Conservation (phyloP, 164 flowering plant species). For the Warburgia ugandensis region DNA sequence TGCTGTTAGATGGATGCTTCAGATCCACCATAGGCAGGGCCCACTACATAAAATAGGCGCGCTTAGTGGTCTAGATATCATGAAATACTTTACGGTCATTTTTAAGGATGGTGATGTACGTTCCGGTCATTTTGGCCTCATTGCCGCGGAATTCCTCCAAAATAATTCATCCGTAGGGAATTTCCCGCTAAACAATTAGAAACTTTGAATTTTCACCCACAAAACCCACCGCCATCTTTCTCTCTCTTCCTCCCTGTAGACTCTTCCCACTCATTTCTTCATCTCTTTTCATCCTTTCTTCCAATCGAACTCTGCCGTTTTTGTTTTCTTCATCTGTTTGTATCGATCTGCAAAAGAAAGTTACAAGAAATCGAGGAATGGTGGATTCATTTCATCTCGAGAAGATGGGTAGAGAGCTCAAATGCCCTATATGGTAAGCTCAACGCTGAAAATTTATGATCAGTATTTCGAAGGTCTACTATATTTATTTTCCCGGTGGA, state of each 20-base stretch:
- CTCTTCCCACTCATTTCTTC: neutral
- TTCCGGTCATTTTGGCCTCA: too few species aligned
- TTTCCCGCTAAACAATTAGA: too few species aligned
- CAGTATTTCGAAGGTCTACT: neutral
- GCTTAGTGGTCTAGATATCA: too few species aligned
- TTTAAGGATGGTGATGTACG: too few species aligned
- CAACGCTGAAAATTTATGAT: neutral
- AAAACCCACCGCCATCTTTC: neutral
- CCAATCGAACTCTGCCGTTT: neutral
- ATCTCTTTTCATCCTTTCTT: neutral
- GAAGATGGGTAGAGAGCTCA: constrained; percentile 90
- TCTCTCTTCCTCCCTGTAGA: neutral
- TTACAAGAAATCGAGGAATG: constrained; percentile 23
- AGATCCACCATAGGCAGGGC: too few species aligned
- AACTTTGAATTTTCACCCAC: too few species aligned
- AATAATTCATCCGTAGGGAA: too few species aligned
- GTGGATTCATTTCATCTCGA: constrained; percentile 60
- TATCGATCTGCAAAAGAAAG: neutral
- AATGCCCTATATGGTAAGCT: constrained; percentile 86
- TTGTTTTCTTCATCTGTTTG: neutral
- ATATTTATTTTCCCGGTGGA: neutral
- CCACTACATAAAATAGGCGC: too few species aligned
- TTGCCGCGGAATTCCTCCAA: too few species aligned
- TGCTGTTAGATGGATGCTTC: too few species aligned
- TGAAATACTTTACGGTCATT: too few species aligned